Evolutionary conservation across 805 yeast species (phyloP).

Genomic region (Cyberlindnera subsufficiens): DNA sequence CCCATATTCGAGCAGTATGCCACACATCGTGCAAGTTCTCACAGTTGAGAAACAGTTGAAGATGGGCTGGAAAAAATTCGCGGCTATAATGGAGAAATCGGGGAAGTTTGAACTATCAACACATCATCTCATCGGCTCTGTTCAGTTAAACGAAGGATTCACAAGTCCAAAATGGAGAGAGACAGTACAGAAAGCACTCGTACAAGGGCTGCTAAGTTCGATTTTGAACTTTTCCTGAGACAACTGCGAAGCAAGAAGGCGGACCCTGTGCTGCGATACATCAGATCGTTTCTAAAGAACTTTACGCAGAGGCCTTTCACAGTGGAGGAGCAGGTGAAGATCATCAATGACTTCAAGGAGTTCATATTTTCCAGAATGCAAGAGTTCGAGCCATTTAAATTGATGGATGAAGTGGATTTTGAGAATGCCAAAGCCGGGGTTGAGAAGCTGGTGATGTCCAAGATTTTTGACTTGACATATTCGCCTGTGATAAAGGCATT

Average conservation of each 20-base stretch:
- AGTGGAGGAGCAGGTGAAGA: conserved; percentile 69
- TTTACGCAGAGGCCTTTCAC: conserved; percentile 61
- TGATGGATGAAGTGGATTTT: conserved; percentile 52
- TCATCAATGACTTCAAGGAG: conserved; percentile 67
- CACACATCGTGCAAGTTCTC: conserved; percentile 41
- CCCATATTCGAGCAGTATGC: conserved; percentile 36
- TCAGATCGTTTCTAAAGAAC: conserved; percentile 76
- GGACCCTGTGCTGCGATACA: conserved; percentile 82
- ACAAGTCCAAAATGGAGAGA: conserved; percentile 3
- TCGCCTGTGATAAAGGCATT: conserved; percentile 62
- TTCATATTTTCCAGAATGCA: conserved; percentile 64
- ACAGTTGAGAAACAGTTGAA: not conserved
- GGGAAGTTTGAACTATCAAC: not conserved
- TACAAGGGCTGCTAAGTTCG: conserved; percentile 40
- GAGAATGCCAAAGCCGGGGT: conserved; percentile 83
- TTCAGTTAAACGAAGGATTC: too few relatives aligned
- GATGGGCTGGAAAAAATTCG: not conserved
- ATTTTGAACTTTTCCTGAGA: conserved; percentile 73
- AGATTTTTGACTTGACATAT: conserved; percentile 71
- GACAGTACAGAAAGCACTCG: conserved; percentile 9
- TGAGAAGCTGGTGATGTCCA: conserved; percentile 87
- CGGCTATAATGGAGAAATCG: conserved; percentile 1
- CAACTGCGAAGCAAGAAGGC: conserved; percentile 72
- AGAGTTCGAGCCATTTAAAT: conserved; percentile 66
- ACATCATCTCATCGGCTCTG: too few relatives aligned